Conservation (phyloP, 192 early-diverging fungal genomes). For the Linnemannia zychae region DNA sequence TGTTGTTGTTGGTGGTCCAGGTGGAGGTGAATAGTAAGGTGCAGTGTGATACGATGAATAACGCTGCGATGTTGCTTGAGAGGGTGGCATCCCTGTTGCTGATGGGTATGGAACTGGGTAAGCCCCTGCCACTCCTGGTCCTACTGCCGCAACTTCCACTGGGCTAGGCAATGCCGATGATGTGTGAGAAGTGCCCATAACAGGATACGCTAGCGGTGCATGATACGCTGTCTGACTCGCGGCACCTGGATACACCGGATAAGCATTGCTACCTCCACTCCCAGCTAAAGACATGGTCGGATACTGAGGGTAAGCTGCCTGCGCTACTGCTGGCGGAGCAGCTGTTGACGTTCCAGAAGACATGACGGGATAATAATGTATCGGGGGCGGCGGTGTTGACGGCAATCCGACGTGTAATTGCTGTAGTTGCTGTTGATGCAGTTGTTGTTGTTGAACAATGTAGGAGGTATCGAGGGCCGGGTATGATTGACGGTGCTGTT, state of each 20-base stretch:
- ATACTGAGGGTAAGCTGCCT: neutral
- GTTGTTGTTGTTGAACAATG: neutral
- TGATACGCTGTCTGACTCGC: neutral
- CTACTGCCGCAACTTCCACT: neutral
- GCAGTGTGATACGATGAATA: neutral
- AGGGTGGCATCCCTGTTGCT: neutral
- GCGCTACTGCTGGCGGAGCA: neutral
- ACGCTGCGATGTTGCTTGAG: slow-evolving; percentile 11
- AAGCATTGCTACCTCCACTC: neutral
- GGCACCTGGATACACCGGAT: neutral
- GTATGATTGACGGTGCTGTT: slow-evolving; percentile 11
- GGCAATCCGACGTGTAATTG: neutral
- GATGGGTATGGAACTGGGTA: slow-evolving; percentile 6
- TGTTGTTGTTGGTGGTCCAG: neutral
- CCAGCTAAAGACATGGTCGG: neutral
- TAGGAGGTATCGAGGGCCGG: slow-evolving; percentile 21
- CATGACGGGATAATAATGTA: slow-evolving; percentile 30
- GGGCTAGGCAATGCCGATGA: neutral
- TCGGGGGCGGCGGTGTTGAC: slow-evolving; percentile 9
- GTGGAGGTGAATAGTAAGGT: neutral
- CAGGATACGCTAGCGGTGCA: neutral
- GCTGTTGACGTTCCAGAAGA: neutral
- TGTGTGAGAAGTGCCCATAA: neutral
- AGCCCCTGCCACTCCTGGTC: neutral
- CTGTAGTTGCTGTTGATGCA: neutral